phyloP scores from a whole-genome alignment of 805 yeast species.

The Metschnikowia dekortorum region DNA sequence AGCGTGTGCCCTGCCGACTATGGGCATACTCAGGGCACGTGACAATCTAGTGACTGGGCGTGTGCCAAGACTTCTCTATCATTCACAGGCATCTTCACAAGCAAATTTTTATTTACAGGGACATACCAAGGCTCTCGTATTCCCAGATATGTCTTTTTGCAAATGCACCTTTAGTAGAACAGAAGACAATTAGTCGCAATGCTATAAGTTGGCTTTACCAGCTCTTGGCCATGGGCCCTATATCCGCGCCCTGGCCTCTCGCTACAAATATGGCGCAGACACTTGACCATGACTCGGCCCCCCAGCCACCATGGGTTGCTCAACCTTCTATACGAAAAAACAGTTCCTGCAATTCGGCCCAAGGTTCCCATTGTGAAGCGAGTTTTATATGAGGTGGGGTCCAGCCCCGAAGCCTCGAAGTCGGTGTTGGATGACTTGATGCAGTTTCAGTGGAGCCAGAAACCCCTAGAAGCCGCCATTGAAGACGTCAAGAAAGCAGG shows the following conservation, averaged over 20 bases:
- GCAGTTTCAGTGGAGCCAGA: conserved; percentile 29
- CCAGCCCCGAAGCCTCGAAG: conserved; percentile 4
- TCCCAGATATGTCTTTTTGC: background rate
- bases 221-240: background rate
- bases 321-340: conserved; percentile 27
- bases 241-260: background rate
- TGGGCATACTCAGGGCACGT: background rate
- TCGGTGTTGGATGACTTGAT: conserved; percentile 27
- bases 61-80: background rate
- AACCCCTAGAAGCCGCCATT: conserved; percentile 23
- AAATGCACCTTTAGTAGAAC: background rate
- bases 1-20: background rate
- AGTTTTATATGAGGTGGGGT: conserved; percentile 23
- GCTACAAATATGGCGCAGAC: background rate
- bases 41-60: background rate
- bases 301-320: conserved; percentile 24
- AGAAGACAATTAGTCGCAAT: background rate
- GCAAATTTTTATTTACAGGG: too few relatives aligned
- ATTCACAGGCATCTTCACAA: too few relatives aligned
- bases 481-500: conserved; percentile 18
- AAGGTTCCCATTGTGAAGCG: conserved; percentile 25
- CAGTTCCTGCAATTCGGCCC: conserved; percentile 26
- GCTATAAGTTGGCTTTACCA: background rate
- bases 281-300: background rate
- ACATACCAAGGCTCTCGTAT: background rate